These are phyloP conservation scores for Corynespora cassiicola DNA, from an alignment of 2,329 filamentous ascomycete species.

Conservation along the genomic window DNA sequence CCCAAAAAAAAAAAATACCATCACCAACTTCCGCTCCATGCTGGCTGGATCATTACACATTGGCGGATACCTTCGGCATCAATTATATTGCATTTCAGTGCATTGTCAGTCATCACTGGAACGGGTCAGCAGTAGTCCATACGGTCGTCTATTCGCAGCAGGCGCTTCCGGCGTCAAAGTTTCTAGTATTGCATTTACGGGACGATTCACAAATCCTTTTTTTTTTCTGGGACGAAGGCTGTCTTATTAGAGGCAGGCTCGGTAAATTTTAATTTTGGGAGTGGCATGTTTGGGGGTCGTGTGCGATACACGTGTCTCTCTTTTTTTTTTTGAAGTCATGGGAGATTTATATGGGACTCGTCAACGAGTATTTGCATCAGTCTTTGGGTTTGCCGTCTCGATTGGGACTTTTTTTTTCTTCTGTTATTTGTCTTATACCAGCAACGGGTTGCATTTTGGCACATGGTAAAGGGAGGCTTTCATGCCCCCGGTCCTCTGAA, in stretches of 20 bases:
- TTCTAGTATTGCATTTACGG: constrained; percentile 35
- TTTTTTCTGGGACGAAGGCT: constrained; percentile 13
- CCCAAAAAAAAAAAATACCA: no score
- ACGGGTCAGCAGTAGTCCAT: not conserved
- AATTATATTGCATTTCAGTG: constrained; percentile 5
- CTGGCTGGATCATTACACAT: constrained; percentile 6
- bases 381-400: constrained; percentile 1
- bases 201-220: constrained; percentile 16
- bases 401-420: constrained; percentile 14
- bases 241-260: constrained; percentile 34
- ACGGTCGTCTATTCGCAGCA: constrained; percentile 3
- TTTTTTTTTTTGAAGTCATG: constrained; percentile 4
- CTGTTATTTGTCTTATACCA: constrained; percentile 37
- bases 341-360: not conserved
- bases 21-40: not conserved
- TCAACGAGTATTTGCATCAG: constrained; percentile 8
- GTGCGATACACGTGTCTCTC: constrained; percentile 5
- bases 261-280: constrained; percentile 23
- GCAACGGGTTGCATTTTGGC: constrained; percentile 42
- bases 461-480: constrained; percentile 28
- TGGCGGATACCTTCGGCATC: constrained; percentile 2
- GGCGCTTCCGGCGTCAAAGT: constrained; percentile 22
- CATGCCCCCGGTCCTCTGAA: constrained; percentile 28
- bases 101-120: not conserved
- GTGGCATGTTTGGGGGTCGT: constrained; percentile 1